Conservation (phyloP, 1,139 yeast genomes). For the Sugiyamaella pinicola region DNA sequence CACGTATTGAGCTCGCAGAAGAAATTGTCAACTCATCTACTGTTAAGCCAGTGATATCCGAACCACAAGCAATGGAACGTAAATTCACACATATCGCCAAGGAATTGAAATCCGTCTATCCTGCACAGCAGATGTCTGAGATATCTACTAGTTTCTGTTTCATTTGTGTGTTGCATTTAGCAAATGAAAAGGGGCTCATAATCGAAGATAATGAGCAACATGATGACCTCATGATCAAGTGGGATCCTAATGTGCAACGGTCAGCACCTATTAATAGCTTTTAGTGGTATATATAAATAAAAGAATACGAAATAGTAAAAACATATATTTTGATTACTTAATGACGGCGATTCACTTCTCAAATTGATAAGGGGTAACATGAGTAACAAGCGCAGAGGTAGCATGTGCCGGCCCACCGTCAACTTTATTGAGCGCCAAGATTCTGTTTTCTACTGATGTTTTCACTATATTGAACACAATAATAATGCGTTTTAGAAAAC, state of each 20-base stretch:
- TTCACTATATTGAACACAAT: too few species aligned
- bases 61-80: conserved; percentile 27
- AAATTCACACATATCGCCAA: conserved; percentile 53
- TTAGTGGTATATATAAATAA: conserved; percentile 4
- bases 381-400: too few species aligned
- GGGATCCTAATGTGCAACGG: conserved; percentile 33
- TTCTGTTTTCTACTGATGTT: too few species aligned
- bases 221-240: conserved; percentile 56
- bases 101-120: conserved; percentile 41
- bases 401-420: too few species aligned
- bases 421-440: too few species aligned
- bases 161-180: conserved; percentile 80
- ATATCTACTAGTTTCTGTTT: conserved; percentile 87
- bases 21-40: conserved; percentile 11
- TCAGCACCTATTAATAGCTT: background rate
- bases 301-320: background rate
- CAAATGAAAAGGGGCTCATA: conserved; percentile 80
- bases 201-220: conserved; percentile 59
- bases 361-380: too few species aligned
- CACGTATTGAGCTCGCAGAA: conserved; percentile 22
- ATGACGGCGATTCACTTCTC: too few species aligned
- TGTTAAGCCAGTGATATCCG: conserved; percentile 4
- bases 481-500: too few species aligned
- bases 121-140: conserved; percentile 50
- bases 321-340: background rate